Conservation (phyloP, 306 rosid genomes). For the Trifolium fragiferum region DNA sequence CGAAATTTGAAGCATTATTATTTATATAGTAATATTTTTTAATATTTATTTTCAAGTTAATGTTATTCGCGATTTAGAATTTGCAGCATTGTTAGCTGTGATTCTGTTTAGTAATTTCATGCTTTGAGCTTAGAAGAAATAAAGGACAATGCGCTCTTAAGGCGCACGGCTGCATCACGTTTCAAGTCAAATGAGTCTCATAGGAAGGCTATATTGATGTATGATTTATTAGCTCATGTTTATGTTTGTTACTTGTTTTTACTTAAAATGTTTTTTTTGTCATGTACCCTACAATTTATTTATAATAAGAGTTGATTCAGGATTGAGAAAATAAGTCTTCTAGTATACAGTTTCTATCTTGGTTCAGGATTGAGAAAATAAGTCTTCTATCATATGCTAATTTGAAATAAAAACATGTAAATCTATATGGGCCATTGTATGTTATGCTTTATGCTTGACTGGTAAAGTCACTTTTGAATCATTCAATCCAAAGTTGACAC, state of each 20-base stretch:
- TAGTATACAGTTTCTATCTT: too few relatives aligned
- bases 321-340: neutral
- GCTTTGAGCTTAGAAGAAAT: constrained; percentile 48
- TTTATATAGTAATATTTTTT: constrained; percentile 31
- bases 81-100: constrained; percentile 52
- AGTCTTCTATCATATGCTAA: too few relatives aligned
- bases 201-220: constrained; percentile 34
- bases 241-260: neutral
- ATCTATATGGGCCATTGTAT: too few relatives aligned
- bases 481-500: too few relatives aligned
- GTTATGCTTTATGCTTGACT: too few relatives aligned
- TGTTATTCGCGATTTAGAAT: constrained; percentile 27
- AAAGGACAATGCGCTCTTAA: constrained; percentile 38
- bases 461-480: too few relatives aligned
- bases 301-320: neutral
- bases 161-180: constrained; percentile 7
- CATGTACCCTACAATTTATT: neutral
- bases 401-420: too few relatives aligned
- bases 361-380: too few relatives aligned
- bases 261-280: constrained; percentile 1
- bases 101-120: constrained; percentile 34
- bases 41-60: constrained; percentile 26
- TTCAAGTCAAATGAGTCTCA: constrained; percentile 29
- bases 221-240: constrained; percentile 14
- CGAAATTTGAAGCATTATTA: constrained; percentile 8